Percentiles rank a stretch among this genome's conserved stretches.
Conservation (phyloP, 1,139 yeast genomes). For the Kodamaea suecica region DNA sequence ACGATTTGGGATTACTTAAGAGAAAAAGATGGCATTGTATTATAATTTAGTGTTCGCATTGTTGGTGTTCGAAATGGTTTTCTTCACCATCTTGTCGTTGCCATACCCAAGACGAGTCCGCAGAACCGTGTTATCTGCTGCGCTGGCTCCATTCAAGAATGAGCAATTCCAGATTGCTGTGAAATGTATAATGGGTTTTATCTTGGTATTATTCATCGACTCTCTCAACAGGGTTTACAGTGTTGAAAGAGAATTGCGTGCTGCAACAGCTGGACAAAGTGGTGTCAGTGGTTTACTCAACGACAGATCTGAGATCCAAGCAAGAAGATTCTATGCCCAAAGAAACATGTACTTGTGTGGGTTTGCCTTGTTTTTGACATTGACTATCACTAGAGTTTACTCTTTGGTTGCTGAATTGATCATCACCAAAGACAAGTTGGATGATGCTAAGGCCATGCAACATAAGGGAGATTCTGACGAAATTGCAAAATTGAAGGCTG, state of each 20-base stretch:
- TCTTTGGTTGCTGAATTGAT: constrained; percentile 75
- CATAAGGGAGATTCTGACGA: constrained; percentile 36
- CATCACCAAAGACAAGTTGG: constrained; percentile 57
- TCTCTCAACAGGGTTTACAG: constrained; percentile 80
- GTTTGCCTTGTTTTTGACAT: constrained; percentile 84
- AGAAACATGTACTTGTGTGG: constrained; percentile 97
- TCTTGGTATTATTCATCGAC: constrained; percentile 80
- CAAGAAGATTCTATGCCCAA: constrained; percentile 92
- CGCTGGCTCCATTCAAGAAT: constrained; percentile 68
- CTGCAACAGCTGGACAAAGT: constrained; percentile 18
- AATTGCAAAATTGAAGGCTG: constrained; percentile 46
- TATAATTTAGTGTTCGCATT: constrained; percentile 73
- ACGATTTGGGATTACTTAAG: no score
- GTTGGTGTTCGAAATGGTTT: constrained; percentile 72
- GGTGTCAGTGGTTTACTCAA: constrained; percentile 28
- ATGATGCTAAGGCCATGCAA: constrained; percentile 35
- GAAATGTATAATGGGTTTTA: constrained; percentile 81
- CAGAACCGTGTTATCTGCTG: constrained; percentile 59
- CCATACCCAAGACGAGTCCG: constrained; percentile 81
- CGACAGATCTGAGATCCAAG: constrained; percentile 78
- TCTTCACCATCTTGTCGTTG: constrained; percentile 76
- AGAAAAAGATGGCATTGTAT: constrained; percentile 63
- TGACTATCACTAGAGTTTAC: constrained; percentile 85
- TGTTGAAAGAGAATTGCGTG: constrained; percentile 61
- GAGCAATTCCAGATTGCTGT: constrained; percentile 73